Evolutionary conservation across 305 asterid genomes (phyloP).

Genomic region (Galium porrigens): DNA sequence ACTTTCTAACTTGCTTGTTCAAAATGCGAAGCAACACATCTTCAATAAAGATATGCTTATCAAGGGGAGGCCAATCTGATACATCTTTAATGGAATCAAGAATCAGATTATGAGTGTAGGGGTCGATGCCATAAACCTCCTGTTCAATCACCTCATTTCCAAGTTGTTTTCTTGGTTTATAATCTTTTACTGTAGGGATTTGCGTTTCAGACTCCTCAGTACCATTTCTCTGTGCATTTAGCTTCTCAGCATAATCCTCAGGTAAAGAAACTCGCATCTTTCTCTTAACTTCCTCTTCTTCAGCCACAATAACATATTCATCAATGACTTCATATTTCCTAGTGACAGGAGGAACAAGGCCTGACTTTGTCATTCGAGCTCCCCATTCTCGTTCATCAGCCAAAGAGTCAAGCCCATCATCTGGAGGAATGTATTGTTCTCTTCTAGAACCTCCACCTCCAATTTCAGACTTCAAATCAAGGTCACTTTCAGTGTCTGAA

Average conservation of each 20-base stretch:
- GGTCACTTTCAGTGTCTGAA: conserved; percentile 75
- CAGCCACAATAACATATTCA: conserved; percentile 81
- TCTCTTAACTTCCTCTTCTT: conserved; percentile 85
- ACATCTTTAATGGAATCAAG: conserved; percentile 98
- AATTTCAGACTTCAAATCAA: conserved; percentile 42
- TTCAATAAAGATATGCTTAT: conserved; percentile 81
- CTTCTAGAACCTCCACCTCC: conserved; percentile 44
- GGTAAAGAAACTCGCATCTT: conserved; percentile 92
- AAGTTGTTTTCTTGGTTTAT: conserved; percentile 69
- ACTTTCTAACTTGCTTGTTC: conserved; percentile 67
- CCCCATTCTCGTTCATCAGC: conserved; percentile 99
- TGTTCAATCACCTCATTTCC: conserved; percentile 95
- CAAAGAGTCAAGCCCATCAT: conserved; percentile 68
- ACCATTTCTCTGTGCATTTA: conserved; percentile 68
- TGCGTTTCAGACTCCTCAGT: conserved; percentile 98
- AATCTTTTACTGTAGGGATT: conserved; percentile 91
- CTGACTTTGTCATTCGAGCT: conserved; percentile 93
- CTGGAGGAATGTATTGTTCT: conserved; percentile 40
- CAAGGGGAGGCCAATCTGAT: conserved; percentile 71
- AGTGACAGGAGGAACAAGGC: conserved; percentile 97
- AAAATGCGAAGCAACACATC: conserved; percentile 74
- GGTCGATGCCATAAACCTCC: conserved; percentile 98
- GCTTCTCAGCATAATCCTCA: conserved; percentile 79
- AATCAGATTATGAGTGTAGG: conserved; percentile 87
- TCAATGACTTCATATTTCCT: conserved; percentile 89